A percentile compares a stretch with the other conserved stretches of the same genome.
These are phyloP conservation scores for Podospora fimiseda DNA, from an alignment of 495 filamentous ascomycete species.

Conservation along the genomic window DNA sequence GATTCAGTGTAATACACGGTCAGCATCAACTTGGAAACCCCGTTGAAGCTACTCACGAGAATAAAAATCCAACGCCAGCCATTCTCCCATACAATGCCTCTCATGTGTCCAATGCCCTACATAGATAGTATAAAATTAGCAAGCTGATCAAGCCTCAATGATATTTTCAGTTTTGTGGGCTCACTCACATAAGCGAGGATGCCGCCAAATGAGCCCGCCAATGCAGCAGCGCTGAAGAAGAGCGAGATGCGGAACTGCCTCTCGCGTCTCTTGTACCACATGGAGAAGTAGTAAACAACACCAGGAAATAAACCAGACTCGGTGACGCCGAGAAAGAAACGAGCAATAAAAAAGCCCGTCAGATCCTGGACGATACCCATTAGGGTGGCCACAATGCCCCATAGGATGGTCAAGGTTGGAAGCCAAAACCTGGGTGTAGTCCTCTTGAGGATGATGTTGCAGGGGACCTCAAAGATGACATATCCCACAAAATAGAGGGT, in stretches of 20 bases:
- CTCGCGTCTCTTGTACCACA: slow-evolving; percentile 76
- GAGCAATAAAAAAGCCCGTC: slow-evolving; percentile 54
- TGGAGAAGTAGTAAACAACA: slow-evolving; percentile 76
- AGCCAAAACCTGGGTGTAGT: slow-evolving; percentile 60
- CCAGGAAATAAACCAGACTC: slow-evolving; percentile 63
- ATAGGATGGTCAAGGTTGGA: slow-evolving; percentile 36
- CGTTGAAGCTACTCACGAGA: slow-evolving; percentile 42
- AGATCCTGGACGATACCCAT: slow-evolving; percentile 62
- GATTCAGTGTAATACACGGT: neutral
- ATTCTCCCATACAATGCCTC: slow-evolving; percentile 53
- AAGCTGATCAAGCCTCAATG: too few species aligned
- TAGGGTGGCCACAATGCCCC: slow-evolving; percentile 64
- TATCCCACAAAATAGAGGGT: slow-evolving; percentile 76
- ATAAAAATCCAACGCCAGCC: slow-evolving; percentile 88
- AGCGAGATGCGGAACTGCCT: slow-evolving; percentile 64
- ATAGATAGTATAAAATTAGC: too few species aligned
- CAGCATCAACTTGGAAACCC: neutral
- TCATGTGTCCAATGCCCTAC: slow-evolving; percentile 52
- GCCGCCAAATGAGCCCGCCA: slow-evolving; percentile 77
- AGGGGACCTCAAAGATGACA: slow-evolving; percentile 57
- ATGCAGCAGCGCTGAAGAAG: slow-evolving; percentile 67
- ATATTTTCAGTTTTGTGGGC: too few species aligned
- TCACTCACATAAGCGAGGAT: slow-evolving; percentile 58
- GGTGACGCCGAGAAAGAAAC: slow-evolving; percentile 55
- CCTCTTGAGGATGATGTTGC: slow-evolving; percentile 65